Conservation (phyloP, 192 early-diverging fungal genomes). For the Chytriomyces confervae region DNA sequence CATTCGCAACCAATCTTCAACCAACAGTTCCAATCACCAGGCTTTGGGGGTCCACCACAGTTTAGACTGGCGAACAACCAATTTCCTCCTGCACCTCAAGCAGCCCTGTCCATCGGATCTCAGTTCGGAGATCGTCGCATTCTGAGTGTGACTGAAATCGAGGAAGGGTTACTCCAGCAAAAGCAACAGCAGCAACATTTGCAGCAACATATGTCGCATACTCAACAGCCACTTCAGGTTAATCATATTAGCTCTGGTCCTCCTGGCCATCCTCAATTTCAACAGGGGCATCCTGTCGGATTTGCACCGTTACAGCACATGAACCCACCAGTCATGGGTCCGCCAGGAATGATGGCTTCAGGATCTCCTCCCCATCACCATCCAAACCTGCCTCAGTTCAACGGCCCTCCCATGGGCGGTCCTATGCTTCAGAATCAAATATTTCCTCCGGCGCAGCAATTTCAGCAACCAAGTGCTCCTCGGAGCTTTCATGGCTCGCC, state of each 20-base stretch:
- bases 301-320: not conserved
- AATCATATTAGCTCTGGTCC: not conserved
- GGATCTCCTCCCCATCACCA: conserved; percentile 14
- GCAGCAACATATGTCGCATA: conserved; percentile 19
- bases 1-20: not conserved
- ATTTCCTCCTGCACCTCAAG: no score
- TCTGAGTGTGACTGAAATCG: conserved; percentile 45
- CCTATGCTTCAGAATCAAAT: conserved; percentile 25
- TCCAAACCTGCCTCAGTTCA: not conserved
- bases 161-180: conserved; percentile 32
- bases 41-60: no score
- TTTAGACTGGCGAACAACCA: no score
- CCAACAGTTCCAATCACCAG: no score
- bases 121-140: conserved; percentile 27
- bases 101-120: no score
- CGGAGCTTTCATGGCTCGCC: not conserved
- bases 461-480: not conserved
- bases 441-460: conserved; percentile 7
- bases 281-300: not conserved
- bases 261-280: not conserved
- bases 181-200: conserved; percentile 32
- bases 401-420: conserved; percentile 23
- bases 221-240: not conserved
- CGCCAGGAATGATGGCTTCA: conserved; percentile 27
- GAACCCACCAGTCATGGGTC: conserved; percentile 4